Evolutionary conservation across 2,329 filamentous ascomycete species (phyloP).

Genomic region (Zasmidium cellare): DNA sequence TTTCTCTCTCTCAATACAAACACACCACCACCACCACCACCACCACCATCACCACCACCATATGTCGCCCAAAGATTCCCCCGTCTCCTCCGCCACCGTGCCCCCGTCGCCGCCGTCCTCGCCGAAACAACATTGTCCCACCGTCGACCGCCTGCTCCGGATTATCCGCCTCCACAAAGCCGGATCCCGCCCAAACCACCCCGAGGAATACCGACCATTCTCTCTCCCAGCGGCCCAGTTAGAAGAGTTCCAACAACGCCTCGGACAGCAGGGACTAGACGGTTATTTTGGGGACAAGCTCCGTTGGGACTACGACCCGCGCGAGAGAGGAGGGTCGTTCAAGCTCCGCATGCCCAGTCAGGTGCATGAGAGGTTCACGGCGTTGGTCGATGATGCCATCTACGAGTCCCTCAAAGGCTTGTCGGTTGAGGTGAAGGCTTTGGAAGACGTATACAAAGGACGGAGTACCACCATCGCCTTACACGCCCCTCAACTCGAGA

Average conservation of each 20-base stretch:
- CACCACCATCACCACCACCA: too few relatives aligned
- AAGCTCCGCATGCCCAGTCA: constrained; percentile 20
- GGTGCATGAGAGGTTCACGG: constrained; percentile 15
- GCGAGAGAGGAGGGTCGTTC: neutral
- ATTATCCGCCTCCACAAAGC: neutral
- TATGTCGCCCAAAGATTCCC: constrained; percentile 6
- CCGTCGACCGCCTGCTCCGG: constrained; percentile 3
- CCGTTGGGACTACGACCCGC: constrained; percentile 17
- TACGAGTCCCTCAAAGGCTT: neutral
- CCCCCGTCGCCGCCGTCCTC: constrained; percentile 11
- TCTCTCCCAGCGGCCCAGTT: constrained; percentile 5
- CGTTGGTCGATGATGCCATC: constrained; percentile 4
- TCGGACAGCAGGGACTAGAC: neutral
- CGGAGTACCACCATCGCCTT: constrained; percentile 12
- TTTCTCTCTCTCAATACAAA: neutral
- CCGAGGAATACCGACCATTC: neutral
- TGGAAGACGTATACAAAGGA: constrained; percentile 8
- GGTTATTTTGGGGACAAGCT: constrained; percentile 11
- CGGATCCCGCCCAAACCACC: neutral
- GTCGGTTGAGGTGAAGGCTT: too few relatives aligned
- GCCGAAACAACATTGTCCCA: neutral
- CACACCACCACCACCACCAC: neutral
- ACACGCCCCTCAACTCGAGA: constrained; percentile 6
- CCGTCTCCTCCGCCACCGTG: constrained; percentile 1
- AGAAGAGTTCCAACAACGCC: constrained; percentile 4